These are phyloP conservation scores for Malus orientalis DNA, from an alignment of 306 rosid genomes.

Conservation along the genomic window DNA sequence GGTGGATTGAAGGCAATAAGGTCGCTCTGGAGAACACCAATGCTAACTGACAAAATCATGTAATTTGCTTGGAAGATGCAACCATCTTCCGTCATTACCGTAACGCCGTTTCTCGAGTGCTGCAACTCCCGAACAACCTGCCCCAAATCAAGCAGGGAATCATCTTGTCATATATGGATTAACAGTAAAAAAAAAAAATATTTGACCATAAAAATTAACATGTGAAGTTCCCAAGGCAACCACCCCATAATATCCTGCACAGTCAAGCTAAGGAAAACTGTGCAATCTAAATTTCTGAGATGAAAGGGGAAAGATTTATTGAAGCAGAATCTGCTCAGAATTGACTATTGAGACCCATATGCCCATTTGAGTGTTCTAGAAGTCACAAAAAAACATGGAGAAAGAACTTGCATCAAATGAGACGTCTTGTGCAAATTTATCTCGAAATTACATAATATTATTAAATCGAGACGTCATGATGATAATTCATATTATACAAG, in stretches of 20 bases:
- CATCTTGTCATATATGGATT: constrained; percentile 6
- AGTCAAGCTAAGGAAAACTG: constrained; percentile 32
- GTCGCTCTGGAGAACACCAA: constrained; percentile 93
- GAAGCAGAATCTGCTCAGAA: constrained; percentile 18
- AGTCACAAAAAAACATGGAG: not conserved
- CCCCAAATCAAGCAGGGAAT: constrained; percentile 29
- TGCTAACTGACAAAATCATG: constrained; percentile 80
- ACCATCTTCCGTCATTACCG: constrained; percentile 86
- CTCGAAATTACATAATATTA: accelerated
- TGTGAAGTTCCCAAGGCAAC: constrained; percentile 12
- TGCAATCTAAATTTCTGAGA: constrained; percentile 19
- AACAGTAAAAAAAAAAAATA: not conserved
- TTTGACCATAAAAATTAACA: not conserved
- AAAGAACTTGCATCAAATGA: not conserved
- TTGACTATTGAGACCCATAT: not conserved
- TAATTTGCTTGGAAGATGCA: constrained; percentile 66
- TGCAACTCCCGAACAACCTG: constrained; percentile 88
- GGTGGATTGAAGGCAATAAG: constrained; percentile 78
- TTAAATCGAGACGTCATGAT: too few species aligned
- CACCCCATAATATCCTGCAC: constrained; percentile 17
- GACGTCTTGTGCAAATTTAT: too few species aligned
- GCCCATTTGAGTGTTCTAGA: not conserved
- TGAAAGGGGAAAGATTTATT: constrained; percentile 18
- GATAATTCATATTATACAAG: too few species aligned
- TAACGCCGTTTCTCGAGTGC: constrained; percentile 79